Evolutionary conservation across 768 basidiomycete genomes (phyloP).

Genomic region (Boletellus emodensis): DNA sequence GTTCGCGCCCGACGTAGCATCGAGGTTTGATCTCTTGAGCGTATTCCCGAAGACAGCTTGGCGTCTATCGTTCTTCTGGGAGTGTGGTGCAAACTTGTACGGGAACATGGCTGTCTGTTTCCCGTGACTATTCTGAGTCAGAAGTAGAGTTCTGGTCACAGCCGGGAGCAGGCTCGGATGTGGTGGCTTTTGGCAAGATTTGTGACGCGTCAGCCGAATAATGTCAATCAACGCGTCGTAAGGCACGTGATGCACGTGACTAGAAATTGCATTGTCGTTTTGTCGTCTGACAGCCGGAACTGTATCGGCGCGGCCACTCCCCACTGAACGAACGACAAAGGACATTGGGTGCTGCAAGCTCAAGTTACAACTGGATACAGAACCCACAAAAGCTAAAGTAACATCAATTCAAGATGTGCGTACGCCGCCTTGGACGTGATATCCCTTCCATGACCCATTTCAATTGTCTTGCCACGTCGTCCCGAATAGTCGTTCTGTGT

Average conservation of each 20-base stretch:
- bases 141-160: not conserved
- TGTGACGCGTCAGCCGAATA: not conserved
- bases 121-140: not conserved
- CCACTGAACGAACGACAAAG: no score
- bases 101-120: slow-evolving; percentile 8
- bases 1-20: slow-evolving; percentile 6
- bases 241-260: slow-evolving; percentile 16
- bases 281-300: no score
- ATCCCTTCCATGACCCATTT: not conserved
- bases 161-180: not conserved
- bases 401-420: no score
- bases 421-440: not conserved
- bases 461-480: not conserved
- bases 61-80: slow-evolving; percentile 9
- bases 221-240: slow-evolving; percentile 12
- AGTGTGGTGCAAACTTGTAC: slow-evolving; percentile 16
- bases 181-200: not conserved
- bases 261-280: no score
- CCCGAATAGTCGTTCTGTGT: not conserved
- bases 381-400: no score
- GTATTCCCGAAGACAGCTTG: slow-evolving; percentile 2
- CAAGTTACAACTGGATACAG: no score
- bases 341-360: no score
- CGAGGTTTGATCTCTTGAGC: slow-evolving; percentile 10
- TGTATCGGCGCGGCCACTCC: no score